A percentile compares a stretch with the other conserved stretches of the same genome.
Evolutionary conservation across 306 rosid genomes (phyloP).

Genomic region (Fagus sylvatica): DNA sequence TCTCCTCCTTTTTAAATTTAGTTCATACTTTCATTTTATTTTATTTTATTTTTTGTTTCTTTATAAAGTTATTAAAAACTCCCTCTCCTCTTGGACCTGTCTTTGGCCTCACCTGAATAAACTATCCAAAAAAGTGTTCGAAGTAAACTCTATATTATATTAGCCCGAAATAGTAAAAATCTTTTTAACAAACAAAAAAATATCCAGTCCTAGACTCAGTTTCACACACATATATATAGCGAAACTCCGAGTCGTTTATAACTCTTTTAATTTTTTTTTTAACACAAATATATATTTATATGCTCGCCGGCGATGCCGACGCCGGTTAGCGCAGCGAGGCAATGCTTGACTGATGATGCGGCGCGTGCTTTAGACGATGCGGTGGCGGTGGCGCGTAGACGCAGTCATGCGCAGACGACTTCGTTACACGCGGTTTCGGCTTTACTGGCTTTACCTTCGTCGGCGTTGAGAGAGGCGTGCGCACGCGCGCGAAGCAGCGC

Average conservation of each 20-base stretch:
- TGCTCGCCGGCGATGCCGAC: constrained; percentile 99
- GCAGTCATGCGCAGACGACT: constrained; percentile 85
- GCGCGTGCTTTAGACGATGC: constrained; percentile 85
- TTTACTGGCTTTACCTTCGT: constrained; percentile 60
- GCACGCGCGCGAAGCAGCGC: constrained; percentile 71
- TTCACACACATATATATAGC: neutral
- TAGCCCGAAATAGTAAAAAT: constrained; percentile 27
- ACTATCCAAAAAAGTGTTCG: constrained; percentile 27
- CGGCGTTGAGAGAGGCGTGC: constrained; percentile 77
- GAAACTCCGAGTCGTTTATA: too few species aligned
- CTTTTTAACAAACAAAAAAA: neutral
- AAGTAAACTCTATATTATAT: constrained; percentile 32
- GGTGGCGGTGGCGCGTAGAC: constrained; percentile 73
- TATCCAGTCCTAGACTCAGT: neutral
- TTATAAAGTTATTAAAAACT: neutral
- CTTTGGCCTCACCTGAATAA: constrained; percentile 31
- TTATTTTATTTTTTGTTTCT: neutral
- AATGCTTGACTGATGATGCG: constrained; percentile 89
- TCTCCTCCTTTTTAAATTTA: neutral
- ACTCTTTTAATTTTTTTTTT: too few species aligned
- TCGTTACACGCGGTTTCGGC: constrained; percentile 92
- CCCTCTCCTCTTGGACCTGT: too few species aligned
- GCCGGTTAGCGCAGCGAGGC: constrained; percentile 94
- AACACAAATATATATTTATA: constrained; percentile 13
- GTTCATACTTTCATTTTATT: neutral